Percentiles rank a stretch among this genome's conserved stretches.
Conservation (phyloP, 148 eudicot species). For the Linanthus parryae region DNA sequence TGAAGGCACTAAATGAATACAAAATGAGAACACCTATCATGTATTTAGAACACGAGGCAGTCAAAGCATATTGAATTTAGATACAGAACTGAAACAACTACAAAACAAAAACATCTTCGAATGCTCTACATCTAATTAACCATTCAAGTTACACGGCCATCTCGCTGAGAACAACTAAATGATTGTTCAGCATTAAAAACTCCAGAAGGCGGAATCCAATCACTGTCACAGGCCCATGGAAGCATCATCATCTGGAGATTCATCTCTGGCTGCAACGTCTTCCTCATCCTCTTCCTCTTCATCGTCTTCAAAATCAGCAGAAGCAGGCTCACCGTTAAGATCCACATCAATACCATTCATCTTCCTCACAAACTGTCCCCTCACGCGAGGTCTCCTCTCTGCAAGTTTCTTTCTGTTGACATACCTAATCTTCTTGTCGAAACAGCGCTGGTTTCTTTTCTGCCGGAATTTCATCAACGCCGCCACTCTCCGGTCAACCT, state of each 20-base stretch:
- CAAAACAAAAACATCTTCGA: too few relatives aligned
- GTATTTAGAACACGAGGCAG: too few relatives aligned
- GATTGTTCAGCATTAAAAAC: too few relatives aligned
- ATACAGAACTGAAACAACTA: too few relatives aligned
- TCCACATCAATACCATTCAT: conserved; percentile 75
- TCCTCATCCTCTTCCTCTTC: conserved; percentile 57
- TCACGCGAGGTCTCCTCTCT: conserved; percentile 85
- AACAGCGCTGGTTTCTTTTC: conserved; percentile 92
- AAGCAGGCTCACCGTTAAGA: conserved; percentile 78
- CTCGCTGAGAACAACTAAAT: too few relatives aligned
- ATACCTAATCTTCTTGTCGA: conserved; percentile 92
- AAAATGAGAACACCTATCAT: too few relatives aligned
- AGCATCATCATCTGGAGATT: conserved; percentile 52
- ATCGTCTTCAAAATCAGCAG: conserved; percentile 58
- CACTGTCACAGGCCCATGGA: too few relatives aligned
- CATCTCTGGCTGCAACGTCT: conserved; percentile 27
- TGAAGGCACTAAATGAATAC: too few relatives aligned
- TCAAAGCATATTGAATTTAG: too few relatives aligned
- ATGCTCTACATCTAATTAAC: too few relatives aligned
- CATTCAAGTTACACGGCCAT: too few relatives aligned
- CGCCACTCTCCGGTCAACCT: conserved; percentile 85
- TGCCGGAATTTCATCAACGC: conserved; percentile 90
- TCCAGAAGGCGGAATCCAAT: too few relatives aligned
- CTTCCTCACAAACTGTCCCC: conserved; percentile 95
- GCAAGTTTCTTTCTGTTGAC: conserved; percentile 79